phyloP scores from a whole-genome alignment of 179 eudicot genomes.

The Patellifolia procumbens region DNA sequence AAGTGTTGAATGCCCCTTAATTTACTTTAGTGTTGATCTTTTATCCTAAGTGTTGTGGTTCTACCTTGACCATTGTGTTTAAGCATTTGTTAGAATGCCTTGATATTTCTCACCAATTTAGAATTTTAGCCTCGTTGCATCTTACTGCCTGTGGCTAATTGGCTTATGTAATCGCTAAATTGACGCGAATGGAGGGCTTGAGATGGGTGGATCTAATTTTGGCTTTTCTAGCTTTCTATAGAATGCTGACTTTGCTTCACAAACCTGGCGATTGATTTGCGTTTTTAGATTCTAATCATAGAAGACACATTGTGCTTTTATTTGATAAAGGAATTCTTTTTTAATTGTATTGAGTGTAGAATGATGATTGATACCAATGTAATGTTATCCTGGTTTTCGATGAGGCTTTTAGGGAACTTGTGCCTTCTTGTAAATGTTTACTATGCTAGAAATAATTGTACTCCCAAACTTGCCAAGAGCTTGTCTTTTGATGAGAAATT shows the following conservation, averaged over 20 bases:
- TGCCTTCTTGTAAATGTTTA: not conserved
- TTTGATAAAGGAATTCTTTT: not conserved
- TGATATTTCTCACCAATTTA: not conserved
- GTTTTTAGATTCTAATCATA: not conserved
- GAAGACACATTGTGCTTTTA: not conserved
- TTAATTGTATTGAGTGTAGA: not conserved
- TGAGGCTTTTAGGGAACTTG: not conserved
- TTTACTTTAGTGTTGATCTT: not conserved
- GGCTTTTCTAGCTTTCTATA: too few relatives aligned
- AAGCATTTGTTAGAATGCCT: not conserved
- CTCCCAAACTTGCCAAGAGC: not conserved
- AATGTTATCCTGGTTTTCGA: not conserved
- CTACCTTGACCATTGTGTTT: not conserved
- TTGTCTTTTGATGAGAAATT: too few relatives aligned
- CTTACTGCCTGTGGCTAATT: too few relatives aligned
- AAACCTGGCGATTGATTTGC: not conserved
- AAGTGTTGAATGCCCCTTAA: too few relatives aligned
- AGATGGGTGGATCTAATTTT: not conserved
- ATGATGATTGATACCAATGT: not conserved
- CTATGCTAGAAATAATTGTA: not conserved
- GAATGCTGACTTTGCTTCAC: not conserved
- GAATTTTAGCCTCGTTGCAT: not conserved
- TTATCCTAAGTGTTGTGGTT: not conserved
- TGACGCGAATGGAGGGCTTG: not conserved
- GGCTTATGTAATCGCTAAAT: not conserved